A percentile compares a stretch with the other conserved stretches of the same genome.
Evolutionary conservation across 257 asterid genomes (phyloP).

Genomic region (Apocynum venetum): DNA sequence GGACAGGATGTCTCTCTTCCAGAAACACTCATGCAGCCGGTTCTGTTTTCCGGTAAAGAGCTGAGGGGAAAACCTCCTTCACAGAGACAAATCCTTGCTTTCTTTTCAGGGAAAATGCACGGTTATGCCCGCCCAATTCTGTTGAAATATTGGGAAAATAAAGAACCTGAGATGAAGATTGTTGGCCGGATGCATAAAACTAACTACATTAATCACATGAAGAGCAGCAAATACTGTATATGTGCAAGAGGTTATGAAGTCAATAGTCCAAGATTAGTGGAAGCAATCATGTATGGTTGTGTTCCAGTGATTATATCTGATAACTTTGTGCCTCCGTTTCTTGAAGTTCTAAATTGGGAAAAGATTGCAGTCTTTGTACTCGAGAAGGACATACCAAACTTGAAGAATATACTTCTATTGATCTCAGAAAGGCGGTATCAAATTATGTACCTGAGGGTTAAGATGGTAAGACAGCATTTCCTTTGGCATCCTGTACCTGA

Average conservation of each 20-base stretch:
- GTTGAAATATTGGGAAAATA: slow-evolving; percentile 55
- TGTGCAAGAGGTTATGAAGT: slow-evolving; percentile 74
- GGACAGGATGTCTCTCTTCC: slow-evolving; percentile 71
- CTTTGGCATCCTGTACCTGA: slow-evolving; percentile 53
- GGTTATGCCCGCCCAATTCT: slow-evolving; percentile 69
- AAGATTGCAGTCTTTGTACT: slow-evolving; percentile 52
- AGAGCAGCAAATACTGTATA: slow-evolving; percentile 71
- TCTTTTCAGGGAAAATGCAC: slow-evolving; percentile 76
- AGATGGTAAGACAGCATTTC: slow-evolving; percentile 58
- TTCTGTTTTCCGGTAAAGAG: slow-evolving; percentile 31
- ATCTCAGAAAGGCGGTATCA: slow-evolving; percentile 48
- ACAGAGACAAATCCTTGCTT: slow-evolving; percentile 52
- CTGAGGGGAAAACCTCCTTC: slow-evolving; percentile 57
- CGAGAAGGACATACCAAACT: slow-evolving; percentile 69
- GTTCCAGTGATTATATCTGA: slow-evolving; percentile 80
- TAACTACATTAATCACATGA: slow-evolving; percentile 53
- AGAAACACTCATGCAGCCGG: slow-evolving; percentile 37
- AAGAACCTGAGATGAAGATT: slow-evolving; percentile 68
- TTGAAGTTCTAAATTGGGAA: slow-evolving; percentile 75
- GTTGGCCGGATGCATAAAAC: slow-evolving; percentile 33
- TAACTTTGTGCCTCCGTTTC: slow-evolving; percentile 68
- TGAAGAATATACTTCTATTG: slow-evolving; percentile 58
- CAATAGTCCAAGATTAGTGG: slow-evolving; percentile 69
- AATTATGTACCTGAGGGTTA: slow-evolving; percentile 61
- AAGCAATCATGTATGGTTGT: slow-evolving; percentile 66